These are phyloP conservation scores for Kickxella alabastrina DNA, from an alignment of 192 early-diverging fungal species.

Conservation along the genomic window DNA sequence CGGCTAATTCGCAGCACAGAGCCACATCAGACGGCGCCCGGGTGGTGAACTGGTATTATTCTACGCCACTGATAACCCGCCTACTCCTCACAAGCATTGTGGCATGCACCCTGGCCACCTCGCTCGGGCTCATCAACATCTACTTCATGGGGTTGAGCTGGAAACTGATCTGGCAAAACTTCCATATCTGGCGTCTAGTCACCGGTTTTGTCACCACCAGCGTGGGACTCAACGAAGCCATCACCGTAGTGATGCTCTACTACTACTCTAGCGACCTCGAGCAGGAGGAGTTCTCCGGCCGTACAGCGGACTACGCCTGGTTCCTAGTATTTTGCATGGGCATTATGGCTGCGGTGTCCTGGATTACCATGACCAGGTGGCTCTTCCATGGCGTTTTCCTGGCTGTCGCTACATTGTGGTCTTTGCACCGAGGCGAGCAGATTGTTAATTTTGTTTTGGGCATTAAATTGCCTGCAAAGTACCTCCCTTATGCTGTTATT, in stretches of 20 bases:
- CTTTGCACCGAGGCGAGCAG: constrained; percentile 55
- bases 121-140: constrained; percentile 7
- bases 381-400: constrained; percentile 57
- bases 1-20: neutral
- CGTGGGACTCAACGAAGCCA: constrained; percentile 56
- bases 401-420: constrained; percentile 73
- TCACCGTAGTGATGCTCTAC: constrained; percentile 74
- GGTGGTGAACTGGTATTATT: neutral
- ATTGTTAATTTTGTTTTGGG: constrained; percentile 73
- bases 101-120: constrained; percentile 11
- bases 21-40: neutral
- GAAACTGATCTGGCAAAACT: constrained; percentile 49
- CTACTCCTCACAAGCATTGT: neutral
- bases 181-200: constrained; percentile 76
- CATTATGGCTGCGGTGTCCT: constrained; percentile 13
- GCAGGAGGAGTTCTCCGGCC: constrained; percentile 56
- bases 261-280: constrained; percentile 71
- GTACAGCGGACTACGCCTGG: constrained; percentile 77
- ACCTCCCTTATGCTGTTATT: constrained; percentile 73
- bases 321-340: constrained; percentile 61
- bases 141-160: constrained; percentile 54
- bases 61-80: neutral
- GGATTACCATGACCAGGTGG: constrained; percentile 18
- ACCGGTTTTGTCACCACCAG: constrained; percentile 61
- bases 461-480: constrained; percentile 64